A percentile compares a stretch with the other conserved stretches of the same genome.
phyloP scores from a whole-genome alignment of 352 stramenopile species.

The Blastocystis sp. region DNA sequence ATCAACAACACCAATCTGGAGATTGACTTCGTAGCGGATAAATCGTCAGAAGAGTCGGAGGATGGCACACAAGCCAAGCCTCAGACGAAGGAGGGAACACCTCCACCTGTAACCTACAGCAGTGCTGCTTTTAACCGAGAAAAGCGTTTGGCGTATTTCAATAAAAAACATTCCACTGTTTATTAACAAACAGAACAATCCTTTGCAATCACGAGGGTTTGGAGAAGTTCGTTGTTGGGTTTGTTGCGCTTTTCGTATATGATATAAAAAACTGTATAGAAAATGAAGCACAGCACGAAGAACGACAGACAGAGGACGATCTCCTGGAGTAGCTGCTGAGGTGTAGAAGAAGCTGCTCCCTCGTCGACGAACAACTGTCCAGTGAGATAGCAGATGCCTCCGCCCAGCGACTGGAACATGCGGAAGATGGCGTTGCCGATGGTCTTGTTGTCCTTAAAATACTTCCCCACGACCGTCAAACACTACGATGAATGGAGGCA shows the following conservation, averaged over 20 bases:
- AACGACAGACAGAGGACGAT: not conserved
- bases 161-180: not conserved
- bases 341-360: not conserved
- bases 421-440: slow-evolving; percentile 34
- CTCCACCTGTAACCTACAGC: not conserved
- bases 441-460: slow-evolving; percentile 43
- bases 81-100: not conserved
- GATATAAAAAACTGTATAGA: slow-evolving; percentile 5
- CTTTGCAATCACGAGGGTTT: not conserved
- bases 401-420: slow-evolving; percentile 58
- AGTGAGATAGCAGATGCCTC: slow-evolving; percentile 48
- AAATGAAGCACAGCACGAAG: slow-evolving; percentile 14
- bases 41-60: no score
- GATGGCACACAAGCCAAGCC: not conserved
- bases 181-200: not conserved
- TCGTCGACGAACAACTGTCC: not conserved
- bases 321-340: not conserved
- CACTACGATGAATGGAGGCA: not conserved
- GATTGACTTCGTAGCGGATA: slow-evolving; percentile 18
- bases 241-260: not conserved
- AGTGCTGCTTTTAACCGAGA: no score
- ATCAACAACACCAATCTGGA: slow-evolving; percentile 53
- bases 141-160: no score
- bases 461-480: slow-evolving; percentile 14
- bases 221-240: not conserved